Base-by-base conservation (phyloP, 2,329 filamentous ascomycete genomes). In the Epichloe aotearoae region DNA sequence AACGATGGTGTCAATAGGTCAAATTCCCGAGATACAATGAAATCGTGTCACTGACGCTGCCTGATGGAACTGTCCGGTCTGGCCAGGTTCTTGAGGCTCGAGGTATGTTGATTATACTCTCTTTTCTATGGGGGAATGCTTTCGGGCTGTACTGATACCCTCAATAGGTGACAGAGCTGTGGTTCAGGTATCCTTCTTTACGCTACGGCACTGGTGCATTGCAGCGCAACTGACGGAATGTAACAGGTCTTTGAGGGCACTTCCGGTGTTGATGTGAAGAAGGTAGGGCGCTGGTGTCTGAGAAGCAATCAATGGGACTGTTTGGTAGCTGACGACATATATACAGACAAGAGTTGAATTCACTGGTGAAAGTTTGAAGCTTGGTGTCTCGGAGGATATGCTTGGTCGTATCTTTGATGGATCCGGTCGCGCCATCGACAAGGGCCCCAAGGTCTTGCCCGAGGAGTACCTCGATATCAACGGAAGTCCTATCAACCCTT, bases 381-480 rank as follows among this genome's bases (percentile, higher is more conserved):
- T 98, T 49, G 93, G 93, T 70, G 93, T 98, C 54, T 97, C 93
- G 49, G 94, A 98, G 74, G 93, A 98, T 75, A 98, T 98, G 93
- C 73, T 98, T 72, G 93, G 93, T 58, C 91, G 94, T 75, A 89
- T 97, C 70, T 98, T 98, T 67, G 90, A 98, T 74, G 93, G 93
- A 63, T 97, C 93, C 54, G 93, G 93, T 66, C 86, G 91, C 70
- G 87, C 94, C 61, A 98, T 98, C 69, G 93, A 98, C 74, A 98
- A 97, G 75, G 93, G 94, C 50, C 93, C 93, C 55, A 97, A 96
- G 75, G 93, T 98, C 62, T 75, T 98, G 58, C 90, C 93, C 49
- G 93, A 98, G 71, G 93, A 98, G 62, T 98, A 95, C 70, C 78
- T 98, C 61, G 94, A 98, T 69, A 98, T 98, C 74, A 98, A 98